Base-by-base conservation (phyloP, 257 asterid species). In the Fraxinus quadrangulata region DNA sequence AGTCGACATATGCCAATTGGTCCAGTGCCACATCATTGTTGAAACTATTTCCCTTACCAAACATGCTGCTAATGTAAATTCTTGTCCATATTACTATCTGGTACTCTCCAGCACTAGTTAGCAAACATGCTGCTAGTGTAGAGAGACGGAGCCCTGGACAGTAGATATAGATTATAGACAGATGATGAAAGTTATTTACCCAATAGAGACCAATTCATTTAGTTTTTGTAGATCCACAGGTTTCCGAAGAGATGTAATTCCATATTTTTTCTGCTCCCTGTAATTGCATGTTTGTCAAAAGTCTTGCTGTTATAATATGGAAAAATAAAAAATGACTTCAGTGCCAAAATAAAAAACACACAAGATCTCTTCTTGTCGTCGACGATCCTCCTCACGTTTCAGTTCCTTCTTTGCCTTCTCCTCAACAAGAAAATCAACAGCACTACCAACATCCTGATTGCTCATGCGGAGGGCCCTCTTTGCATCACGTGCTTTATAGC, bases 391-490 rank as follows among this genome's bases (percentile, higher is more conserved):
- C 86, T 85, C 89, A 81, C 84, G 83, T 82, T 87, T 86, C 76
- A 80, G 78, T 73, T 77, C 87, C 86, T 73, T 86, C 78, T 82
- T 91, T 14, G 72, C 88, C 81, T 74, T 84, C 85, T 95, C 98
- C 82, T 90, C 96, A 8, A 85, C 84, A 75, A 95, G 97, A 88
- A 95, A 95, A 79, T 90, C 96, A 73, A 95, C 83, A 69, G 99
- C 96, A 72, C 87, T 86, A 70, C 89, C 89, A 54, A 90, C 86
- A 81, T 91, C 94, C 86, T 91, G 91, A 81, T 90, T 92, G 86
- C 79, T 91, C 91, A 95, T 88, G 80, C 98, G 92, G 59, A 95
- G 93, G n/a, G 99, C 98, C 83, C 96, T 93, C 87, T 88, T 95
- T 76, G 97, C 90, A 84, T 87, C 88, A 49, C 74, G 85, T 81